These are phyloP conservation scores for Coniferiporia sulphurascens DNA, from an alignment of 1,284 basidiomycete species.

Conservation along the genomic window DNA sequence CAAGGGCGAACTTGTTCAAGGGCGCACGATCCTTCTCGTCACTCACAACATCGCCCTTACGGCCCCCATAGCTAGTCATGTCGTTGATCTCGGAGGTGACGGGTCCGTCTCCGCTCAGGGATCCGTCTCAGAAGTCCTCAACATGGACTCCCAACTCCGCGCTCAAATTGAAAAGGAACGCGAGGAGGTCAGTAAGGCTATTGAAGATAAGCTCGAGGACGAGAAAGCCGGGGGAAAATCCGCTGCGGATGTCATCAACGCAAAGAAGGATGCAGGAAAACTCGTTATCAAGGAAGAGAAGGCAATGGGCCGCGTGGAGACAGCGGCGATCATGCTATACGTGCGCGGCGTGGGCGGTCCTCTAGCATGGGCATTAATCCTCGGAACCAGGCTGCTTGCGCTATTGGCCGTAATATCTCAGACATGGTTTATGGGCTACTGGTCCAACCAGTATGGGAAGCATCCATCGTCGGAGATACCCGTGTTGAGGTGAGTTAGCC, in stretches of 20 bases:
- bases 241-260: neutral
- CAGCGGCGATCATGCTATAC: slow-evolving; percentile 19
- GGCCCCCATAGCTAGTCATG: slow-evolving; percentile 34
- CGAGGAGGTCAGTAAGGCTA: slow-evolving; percentile 9
- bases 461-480: slow-evolving; percentile 30
- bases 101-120: slow-evolving; percentile 25
- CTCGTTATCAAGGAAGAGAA: slow-evolving; percentile 39
- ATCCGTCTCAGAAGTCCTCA: slow-evolving; percentile 21
- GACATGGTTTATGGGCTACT: slow-evolving; percentile 37
- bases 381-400: neutral
- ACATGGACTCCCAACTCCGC: slow-evolving; percentile 23
- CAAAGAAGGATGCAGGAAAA: slow-evolving; percentile 24
- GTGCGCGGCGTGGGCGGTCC: slow-evolving; percentile 18
- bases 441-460: slow-evolving; percentile 34
- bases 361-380: slow-evolving; percentile 13
- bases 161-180: slow-evolving; percentile 20
- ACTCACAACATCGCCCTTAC: slow-evolving; percentile 41
- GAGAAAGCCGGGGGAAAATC: neutral
- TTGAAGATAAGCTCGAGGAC: slow-evolving; percentile 15
- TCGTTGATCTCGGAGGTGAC: slow-evolving; percentile 32
- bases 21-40: slow-evolving; percentile 38
- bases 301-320: slow-evolving; percentile 36
- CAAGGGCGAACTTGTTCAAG: slow-evolving; percentile 35
- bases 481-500: slow-evolving; percentile 34
- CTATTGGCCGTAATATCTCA: neutral